Evolutionary conservation across 1,139 yeast species (phyloP).

Genomic region (Suhomyces panamericanus): DNA sequence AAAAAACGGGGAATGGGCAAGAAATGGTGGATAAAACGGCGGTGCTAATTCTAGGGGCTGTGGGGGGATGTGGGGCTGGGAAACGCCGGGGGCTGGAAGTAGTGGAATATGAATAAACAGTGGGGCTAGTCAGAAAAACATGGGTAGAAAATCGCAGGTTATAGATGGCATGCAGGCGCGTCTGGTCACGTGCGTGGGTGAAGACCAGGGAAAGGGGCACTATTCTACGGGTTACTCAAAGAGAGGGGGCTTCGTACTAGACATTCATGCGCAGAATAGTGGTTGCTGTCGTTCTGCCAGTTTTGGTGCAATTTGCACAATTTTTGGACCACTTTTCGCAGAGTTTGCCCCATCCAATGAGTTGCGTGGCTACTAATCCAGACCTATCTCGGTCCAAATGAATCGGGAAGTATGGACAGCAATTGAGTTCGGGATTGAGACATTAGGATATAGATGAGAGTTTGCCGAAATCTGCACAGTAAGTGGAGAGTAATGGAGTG

Average conservation of each 20-base stretch:
- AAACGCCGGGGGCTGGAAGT: not conserved
- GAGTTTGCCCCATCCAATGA: too few species aligned
- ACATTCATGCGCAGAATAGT: too few species aligned
- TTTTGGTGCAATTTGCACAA: not conserved
- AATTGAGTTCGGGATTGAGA: too few species aligned
- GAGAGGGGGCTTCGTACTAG: too few species aligned
- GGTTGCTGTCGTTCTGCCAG: not conserved
- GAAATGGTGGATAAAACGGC: not conserved
- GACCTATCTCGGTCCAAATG: too few species aligned
- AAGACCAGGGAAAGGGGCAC: not conserved
- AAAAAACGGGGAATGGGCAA: not conserved
- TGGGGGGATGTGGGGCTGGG: not conserved
- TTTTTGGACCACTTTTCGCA: not conserved
- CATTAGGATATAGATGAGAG: too few species aligned
- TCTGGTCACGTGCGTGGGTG: constrained; percentile 1
- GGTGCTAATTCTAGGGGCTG: not conserved
- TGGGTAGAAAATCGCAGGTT: constrained; percentile 7
- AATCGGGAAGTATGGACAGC: too few species aligned
- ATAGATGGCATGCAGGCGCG: constrained; percentile 8
- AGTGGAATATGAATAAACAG: not conserved
- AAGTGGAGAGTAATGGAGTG: too few species aligned
- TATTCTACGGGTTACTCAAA: too few species aligned
- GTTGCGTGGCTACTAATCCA: too few species aligned
- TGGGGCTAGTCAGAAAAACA: constrained; percentile 1
- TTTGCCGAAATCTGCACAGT: too few species aligned